Base-by-base conservation (phyloP, 2,329 filamentous ascomycete genomes). In the Phialocephala subalpina region DNA sequence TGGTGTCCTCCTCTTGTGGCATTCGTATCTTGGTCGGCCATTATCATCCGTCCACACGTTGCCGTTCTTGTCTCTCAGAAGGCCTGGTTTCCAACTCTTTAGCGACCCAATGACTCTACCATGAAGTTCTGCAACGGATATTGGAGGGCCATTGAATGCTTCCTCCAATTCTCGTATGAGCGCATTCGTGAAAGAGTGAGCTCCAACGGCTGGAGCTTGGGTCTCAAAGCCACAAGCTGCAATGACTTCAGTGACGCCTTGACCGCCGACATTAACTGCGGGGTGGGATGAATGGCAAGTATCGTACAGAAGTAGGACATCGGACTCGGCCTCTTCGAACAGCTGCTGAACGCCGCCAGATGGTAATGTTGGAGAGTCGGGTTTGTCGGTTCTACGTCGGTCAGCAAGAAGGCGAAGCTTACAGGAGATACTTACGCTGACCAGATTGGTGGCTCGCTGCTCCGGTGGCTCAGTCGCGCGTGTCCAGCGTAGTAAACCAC, bases 161-260 rank as follows among this genome's bases (percentile, higher is more conserved):
- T 60, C 56, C 52, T 57, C 57, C 2, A 67, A 16, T 25, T 38
- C 58, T 22, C 33, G 33, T 27, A 67, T 67, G 12, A 67, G 61
- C 3, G 65, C 36, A 27, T 64, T 58, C 0, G 65, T 67, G 38
- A 67, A 67, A 9, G 65, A 67, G 29, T 63, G 60, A 11, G 25
- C 25, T 20, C 58, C 65, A 29, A 53, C 47, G n/a, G 35, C 52
- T 14, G 65, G 65, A 20, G 65, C 61, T 38, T 60, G 38, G 18
- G 65, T 61, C 29, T 67, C 65, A 53, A 58, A 67, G 5, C 60
- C 65, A 29, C 60, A 67, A n/a, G 65, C 65, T 33, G 65, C 65
- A 58, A 67, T 67, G 0, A 64, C 61, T 58, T 67, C 65, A 25
- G 57, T 63, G 14, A 67, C 65, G 5, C 65, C 65, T 40, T 64